A percentile compares a stretch with the other conserved stretches of the same genome.
Evolutionary conservation across 75 land plant genomes (phyloP).

Genomic region (Sequoia sempervirens): DNA sequence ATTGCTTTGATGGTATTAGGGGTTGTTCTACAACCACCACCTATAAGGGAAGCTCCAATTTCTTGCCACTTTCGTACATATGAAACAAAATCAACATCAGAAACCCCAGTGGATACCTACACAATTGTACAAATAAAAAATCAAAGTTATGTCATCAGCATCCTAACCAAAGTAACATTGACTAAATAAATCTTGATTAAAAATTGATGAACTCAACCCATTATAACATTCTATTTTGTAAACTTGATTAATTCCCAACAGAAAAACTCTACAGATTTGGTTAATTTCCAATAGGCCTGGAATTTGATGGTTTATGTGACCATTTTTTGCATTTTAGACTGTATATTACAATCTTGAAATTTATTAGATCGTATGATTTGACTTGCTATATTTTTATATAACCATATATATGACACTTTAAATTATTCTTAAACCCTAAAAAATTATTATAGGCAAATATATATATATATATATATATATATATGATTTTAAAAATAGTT

Average conservation of each 20-base stretch:
- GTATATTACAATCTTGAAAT: no score
- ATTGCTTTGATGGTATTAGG: conserved; percentile 82
- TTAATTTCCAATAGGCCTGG: no score
- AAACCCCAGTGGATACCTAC: conserved; percentile 87
- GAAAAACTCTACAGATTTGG: not conserved
- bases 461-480: no score
- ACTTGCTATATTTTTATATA: no score
- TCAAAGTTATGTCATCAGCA: not conserved
- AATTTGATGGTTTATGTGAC: no score
- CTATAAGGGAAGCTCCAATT: conserved; percentile 81
- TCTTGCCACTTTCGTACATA: conserved; percentile 81
- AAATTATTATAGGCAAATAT: no score
- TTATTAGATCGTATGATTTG: no score
- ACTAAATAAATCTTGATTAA: not conserved
- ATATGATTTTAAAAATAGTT: no score
- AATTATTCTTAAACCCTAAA: no score
- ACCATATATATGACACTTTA: no score
- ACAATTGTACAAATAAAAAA: conserved; percentile 12
- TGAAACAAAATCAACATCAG: conserved; percentile 89
- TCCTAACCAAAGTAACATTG: not conserved
- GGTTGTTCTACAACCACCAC: conserved; percentile 96
- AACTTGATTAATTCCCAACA: not conserved
- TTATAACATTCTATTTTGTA: not conserved
- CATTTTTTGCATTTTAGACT: no score
- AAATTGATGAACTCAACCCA: not conserved